phyloP scores from a whole-genome alignment of 1,139 yeast species.

The Protomyces arabidopsidicola region DNA sequence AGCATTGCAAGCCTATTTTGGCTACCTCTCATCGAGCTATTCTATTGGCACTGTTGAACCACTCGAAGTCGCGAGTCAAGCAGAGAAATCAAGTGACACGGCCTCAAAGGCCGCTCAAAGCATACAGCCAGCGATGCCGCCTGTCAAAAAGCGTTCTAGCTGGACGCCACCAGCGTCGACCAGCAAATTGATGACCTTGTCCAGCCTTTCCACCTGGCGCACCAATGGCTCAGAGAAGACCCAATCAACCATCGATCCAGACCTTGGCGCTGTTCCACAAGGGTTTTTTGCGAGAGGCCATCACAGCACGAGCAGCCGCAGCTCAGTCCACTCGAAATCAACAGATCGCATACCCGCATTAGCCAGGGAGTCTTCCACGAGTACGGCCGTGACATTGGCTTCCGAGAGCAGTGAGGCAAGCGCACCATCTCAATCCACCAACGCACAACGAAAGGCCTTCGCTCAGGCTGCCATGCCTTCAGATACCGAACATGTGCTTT shows the following conservation, averaged over 20 bases:
- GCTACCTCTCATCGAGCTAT: conserved; percentile 23
- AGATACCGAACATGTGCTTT: not conserved
- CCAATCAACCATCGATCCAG: not conserved
- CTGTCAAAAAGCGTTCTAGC: conserved; percentile 6
- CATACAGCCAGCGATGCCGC: not conserved
- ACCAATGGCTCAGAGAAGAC: conserved; percentile 6
- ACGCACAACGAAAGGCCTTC: not conserved
- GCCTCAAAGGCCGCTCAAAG: not conserved
- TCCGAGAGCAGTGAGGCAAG: not conserved
- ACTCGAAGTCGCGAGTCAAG: conserved; percentile 1
- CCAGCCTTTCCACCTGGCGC: conserved; percentile 20
- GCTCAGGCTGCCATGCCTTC: not conserved
- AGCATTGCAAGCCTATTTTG: conserved; percentile 26
- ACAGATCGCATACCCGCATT: conserved; percentile 5
- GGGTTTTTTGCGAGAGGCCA: conserved; percentile 3
- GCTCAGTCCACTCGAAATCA: conserved; percentile 14
- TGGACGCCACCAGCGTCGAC: not conserved
- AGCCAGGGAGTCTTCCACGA: not conserved
- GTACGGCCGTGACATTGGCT: not conserved
- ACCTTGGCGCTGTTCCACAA: not conserved
- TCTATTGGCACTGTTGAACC: conserved; percentile 28
- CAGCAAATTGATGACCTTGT: conserved; percentile 12
- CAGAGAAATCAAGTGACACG: not conserved
- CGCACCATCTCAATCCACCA: not conserved
- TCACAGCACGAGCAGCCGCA: conserved; percentile 11